Base-by-base conservation (phyloP, 257 asterid species). In the Salvia splendens region DNA sequence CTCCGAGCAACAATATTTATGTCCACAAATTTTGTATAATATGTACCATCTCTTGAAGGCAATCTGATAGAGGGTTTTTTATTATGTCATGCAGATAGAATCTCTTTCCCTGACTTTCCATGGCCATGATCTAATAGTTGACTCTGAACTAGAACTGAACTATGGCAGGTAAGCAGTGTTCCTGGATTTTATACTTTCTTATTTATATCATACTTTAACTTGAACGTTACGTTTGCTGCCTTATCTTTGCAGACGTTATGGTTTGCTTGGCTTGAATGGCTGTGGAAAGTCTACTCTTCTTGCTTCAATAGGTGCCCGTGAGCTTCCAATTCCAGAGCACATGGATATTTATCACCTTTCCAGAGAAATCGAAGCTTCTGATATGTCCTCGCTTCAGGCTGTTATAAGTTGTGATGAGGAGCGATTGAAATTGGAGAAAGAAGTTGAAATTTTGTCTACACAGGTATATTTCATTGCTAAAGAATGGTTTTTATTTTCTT, bases 241-340 rank as follows among this genome's bases (percentile, higher is more conserved):
- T 32, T 49, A 2, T 65, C 16, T 38, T 68, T 72, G 46, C 86
- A 94, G 99, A 62, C 97, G 99, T 48, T 94, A 94, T 74, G 99
- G 99, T 67, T 78, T 91, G 83, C 99, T 94, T 74, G 99, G 99
- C 59, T 72, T 94, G 77, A 94, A 91, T 82, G 99, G 99, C 16
- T 94, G 99, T 51, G 97, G 99, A 65, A 94, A 94, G 74, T 91
- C 97, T 35, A 94, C 99, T 45, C 99, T 94, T 80, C 96, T 94
- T 60, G n/a, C 96, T 61, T 64, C 99, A 1, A 85, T 94, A 63
- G 99, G 99, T 53, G 60, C 75, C 63, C 87, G 99, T 3, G 99
- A 94, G 83, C 95, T 94, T 60, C 96, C 97, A 8, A 91, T 94
- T 52, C 99, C 99, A 6, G 99, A 91, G 1, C 97, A 94, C 78